Base-by-base conservation (phyloP, 768 basidiomycete species). In the Hortiboletus flavorubellus region DNA sequence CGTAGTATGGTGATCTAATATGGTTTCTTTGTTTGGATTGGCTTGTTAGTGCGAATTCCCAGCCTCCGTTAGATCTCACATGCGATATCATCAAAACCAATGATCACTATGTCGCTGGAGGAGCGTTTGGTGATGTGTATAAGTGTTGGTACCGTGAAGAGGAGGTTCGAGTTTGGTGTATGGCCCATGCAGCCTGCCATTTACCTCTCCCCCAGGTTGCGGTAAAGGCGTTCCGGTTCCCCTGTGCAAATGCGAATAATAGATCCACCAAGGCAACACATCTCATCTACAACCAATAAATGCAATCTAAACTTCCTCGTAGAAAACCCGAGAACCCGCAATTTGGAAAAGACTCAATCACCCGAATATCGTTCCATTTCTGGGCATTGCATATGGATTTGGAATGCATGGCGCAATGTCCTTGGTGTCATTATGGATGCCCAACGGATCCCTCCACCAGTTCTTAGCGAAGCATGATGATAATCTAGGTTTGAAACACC, bases 341-440 rank as follows among this genome's bases (percentile, higher is more conserved):
- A 67, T 71, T 30, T 72, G 70, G 71, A 62, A 46, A 48, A 38
- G 58, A 34, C 53, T 72, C 0, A n/a, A 60, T 1, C 68, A 72
- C 43, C 12, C 12, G n/a, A 65, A 70, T 35, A 35, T 73, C 1
- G 55, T 73, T 14, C 70, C 52, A 1, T 61, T 72, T 29, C 59
- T 65, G n/a, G 37, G 56, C 8, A 21, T 57, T 34, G 21, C 46
- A 2, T 39, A 45, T 8, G 53, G 56, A 3, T 73, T 72, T 54
- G 70, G 69, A 11, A 60, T 62, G 44, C 41, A 16, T 2, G 62
- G 21, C 7, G 7, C 60, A 12, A 52, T 54, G 31, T 69, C 69
- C 2, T 53, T 73, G 60, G 70, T 72, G 6, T 70, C 67, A 5
- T 62, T 62, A 4, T 72, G 72, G 72, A 60, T 70, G 56, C 62